phyloP scores from a whole-genome alignment of 2,329 filamentous ascomycete genomes.

The Aspergillus latus region DNA sequence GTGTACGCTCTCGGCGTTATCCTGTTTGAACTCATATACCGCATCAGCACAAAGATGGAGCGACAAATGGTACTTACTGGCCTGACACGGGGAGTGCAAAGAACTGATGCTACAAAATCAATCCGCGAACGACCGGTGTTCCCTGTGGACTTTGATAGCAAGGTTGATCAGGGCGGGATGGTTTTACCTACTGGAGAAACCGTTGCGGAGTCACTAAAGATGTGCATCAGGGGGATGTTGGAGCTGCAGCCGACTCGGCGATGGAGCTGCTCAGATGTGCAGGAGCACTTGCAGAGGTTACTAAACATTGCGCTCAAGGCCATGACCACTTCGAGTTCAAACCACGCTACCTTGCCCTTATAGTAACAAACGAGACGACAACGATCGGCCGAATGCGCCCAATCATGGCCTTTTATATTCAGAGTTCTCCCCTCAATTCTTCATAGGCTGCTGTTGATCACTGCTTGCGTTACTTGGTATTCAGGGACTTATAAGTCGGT shows the following conservation, averaged over 20 bases:
- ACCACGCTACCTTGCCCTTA: neutral
- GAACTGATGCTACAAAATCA: neutral
- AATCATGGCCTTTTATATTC: no score
- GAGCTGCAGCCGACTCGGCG: slow-evolving; percentile 35
- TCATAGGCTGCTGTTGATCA: no score
- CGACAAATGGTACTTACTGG: slow-evolving; percentile 44
- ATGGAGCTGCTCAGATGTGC: slow-evolving; percentile 41
- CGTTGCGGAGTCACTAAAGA: slow-evolving; percentile 35
- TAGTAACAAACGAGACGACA: no score
- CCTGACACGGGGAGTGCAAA: slow-evolving; percentile 33
- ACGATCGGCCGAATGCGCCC: no score
- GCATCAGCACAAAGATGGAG: slow-evolving; percentile 54
- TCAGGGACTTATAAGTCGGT: no score
- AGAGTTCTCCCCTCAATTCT: no score
- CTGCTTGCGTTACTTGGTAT: no score
- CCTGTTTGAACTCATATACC: slow-evolving; percentile 60
- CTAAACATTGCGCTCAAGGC: slow-evolving; percentile 19
- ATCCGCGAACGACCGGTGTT: slow-evolving; percentile 25
- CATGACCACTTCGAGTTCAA: neutral
- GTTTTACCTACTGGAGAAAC: slow-evolving; percentile 26
- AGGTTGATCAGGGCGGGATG: slow-evolving; percentile 35
- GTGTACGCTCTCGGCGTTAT: slow-evolving; percentile 64
- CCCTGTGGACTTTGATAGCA: slow-evolving; percentile 40
- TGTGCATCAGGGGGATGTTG: slow-evolving; percentile 46
- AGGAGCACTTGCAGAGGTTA: slow-evolving; percentile 33